Evolutionary conservation across 352 stramenopile species (phyloP), one percentile per base, ranked within the genome.

Genomic region (Phytopythium chamaehyphon): DNA sequence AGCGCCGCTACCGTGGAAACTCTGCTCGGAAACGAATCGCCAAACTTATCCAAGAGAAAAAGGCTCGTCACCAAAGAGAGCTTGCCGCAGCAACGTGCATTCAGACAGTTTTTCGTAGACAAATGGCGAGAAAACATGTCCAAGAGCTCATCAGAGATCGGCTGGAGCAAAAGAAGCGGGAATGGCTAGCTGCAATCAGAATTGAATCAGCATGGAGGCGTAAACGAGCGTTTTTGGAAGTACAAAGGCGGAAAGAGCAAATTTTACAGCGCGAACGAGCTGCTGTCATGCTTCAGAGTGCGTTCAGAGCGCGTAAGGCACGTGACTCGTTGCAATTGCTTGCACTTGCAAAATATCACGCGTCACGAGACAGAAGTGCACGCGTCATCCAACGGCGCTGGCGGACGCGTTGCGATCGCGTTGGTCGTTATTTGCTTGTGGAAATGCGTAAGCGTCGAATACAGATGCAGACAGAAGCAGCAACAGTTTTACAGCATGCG

Each of bases 151-250:
- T 64, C 4, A 54, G 73, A 14, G 64, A 76, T 12, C 59, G 56
- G 15, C 61, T 56, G 10, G 59, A 73, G n/a, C 47, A 76, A 2
- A 62, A 63, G 31, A 37, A 66, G 40, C 61, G 66, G 3, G 55
- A 86, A 15, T 40, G 33, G n/a, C 48, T 48, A 0, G 66, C 60
- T n/a, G 69, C 73, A 14, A 66, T 75, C 2, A 61, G 56, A 44
- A 66, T 93, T 3, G 79, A 93, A 53, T 51, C 73, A 0, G 66
- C 75, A 33, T 76, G 69, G n/a, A 73, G 77, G 21, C 73, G 74
- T 24, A 53, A 61, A n/a, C 40, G 62, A 3, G 79, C 79, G 4
- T 43, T 61, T 14, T 68, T 44, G 36, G 57, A 73, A 36, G 61
- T 66, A 7, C 36, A 64, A 26, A 51, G 60, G 22, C 66, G 64